Conservation (phyloP, 1,284 basidiomycete species). For the Malassezia sympodialis region DNA sequence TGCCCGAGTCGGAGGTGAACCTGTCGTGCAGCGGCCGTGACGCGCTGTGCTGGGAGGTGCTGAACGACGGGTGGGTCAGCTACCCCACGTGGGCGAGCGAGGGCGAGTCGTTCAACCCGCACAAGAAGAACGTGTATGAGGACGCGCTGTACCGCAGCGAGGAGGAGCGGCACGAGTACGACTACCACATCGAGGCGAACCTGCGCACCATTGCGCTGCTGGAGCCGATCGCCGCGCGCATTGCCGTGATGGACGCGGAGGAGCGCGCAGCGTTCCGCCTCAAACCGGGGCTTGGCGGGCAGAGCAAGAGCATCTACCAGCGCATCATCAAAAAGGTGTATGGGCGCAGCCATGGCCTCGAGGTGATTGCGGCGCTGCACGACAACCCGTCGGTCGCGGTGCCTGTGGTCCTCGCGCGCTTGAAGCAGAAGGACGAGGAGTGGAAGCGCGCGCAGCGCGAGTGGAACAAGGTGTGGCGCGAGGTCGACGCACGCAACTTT, state of each 20-base stretch:
- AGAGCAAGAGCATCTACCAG: conserved; percentile 79
- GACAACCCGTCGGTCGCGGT: conserved; percentile 82
- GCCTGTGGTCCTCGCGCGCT: conserved; percentile 77
- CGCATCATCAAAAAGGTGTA: conserved; percentile 92
- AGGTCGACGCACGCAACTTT: conserved; percentile 81
- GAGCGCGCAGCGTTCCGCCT: conserved; percentile 75
- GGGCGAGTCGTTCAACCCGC: conserved; percentile 84
- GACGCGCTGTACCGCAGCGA: conserved; percentile 92
- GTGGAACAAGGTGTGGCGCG: conserved; percentile 94
- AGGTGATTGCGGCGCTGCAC: conserved; percentile 81
- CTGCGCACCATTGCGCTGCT: conserved; percentile 81
- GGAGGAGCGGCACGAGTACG: conserved; percentile 96
- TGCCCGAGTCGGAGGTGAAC: conserved; percentile 75
- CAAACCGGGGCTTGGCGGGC: conserved; percentile 77
- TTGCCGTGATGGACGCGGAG: conserved; percentile 79
- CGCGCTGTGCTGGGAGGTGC: conserved; percentile 85
- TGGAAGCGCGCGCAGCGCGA: conserved; percentile 90
- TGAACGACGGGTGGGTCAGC: conserved; percentile 63
- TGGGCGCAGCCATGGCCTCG: conserved; percentile 68
- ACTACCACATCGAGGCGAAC: conserved; percentile 89
- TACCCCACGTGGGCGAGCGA: conserved; percentile 95
- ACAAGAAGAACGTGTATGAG: conserved; percentile 95
- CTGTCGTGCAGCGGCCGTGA: conserved; percentile 89
- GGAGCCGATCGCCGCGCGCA: conserved; percentile 75
- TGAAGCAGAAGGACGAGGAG: conserved; percentile 93